Evolutionary conservation across 352 stramenopile genomes (phyloP), one percentile per base, ranked within the genome.

Genomic region (Paralagenidium karlingii): DNA sequence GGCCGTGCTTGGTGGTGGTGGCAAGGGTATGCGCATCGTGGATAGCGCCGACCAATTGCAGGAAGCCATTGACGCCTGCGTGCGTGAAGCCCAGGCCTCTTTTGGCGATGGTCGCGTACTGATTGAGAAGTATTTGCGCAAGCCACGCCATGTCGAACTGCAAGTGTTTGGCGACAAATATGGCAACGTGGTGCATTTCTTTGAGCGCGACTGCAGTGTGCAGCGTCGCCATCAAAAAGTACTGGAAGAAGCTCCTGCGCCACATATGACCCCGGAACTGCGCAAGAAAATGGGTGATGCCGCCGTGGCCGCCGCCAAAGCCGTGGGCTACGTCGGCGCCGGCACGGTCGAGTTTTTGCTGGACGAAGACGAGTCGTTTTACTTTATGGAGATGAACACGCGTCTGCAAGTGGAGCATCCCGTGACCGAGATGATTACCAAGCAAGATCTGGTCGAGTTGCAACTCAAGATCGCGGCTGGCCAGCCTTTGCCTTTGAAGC

Each of bases 301-400:
- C 36, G 87, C 87, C 12, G 82, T 95, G 3, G 68, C 73, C 12
- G 82, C 86, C 21, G 83, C 83, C 11, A 82, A 94, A 49, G 82
- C 85, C 24, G 82, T 96, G 15, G 83, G 81, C 26, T 96, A 96
- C 53, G 81, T 91, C 42, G 84, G 84, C 15, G 88, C 88, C 24
- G 88, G 88, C 29, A 97, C 88, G 9, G 88, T 97, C 24, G 88
- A 97, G 60, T 97, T 97, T 51, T 64, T 97, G 18, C 45, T 94
- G 32, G 88, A 97, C 54, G 65, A 87, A 26, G 68, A 87, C 47
- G 75, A 91, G 43, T 80, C 69, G 19, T 97, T 97, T 47, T 97
- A 96, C 51, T 97, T 97, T 45, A 94, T 96, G 79, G 89, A 97
- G 53, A 96, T 97, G 85, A 97, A 97, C 73, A 97, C 88, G 25